Percentiles rank a stretch among this genome's conserved stretches.
These are phyloP conservation scores for Exophiala lecanii-corni DNA, from an alignment of 2,329 filamentous ascomycete genomes.

Conservation along the genomic window DNA sequence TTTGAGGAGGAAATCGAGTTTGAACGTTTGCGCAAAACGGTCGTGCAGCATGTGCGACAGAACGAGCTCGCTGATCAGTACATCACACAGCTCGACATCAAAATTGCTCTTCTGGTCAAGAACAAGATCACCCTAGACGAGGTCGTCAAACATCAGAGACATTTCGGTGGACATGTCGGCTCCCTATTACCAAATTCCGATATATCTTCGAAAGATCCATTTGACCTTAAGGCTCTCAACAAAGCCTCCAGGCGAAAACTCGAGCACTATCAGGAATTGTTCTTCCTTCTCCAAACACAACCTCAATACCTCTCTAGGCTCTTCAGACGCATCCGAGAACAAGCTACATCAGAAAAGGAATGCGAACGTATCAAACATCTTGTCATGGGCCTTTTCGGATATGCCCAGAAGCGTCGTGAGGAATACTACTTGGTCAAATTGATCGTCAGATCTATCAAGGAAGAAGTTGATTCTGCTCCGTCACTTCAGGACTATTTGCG, in stretches of 20 bases:
- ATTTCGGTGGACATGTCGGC: slow-evolving; percentile 85
- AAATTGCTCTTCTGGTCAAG: slow-evolving; percentile 95
- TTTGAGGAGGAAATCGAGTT: slow-evolving; percentile 99
- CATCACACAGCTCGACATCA: slow-evolving; percentile 97
- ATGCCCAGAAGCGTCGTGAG: slow-evolving; percentile 92
- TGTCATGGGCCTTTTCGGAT: slow-evolving; percentile 94
- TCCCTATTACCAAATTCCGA: slow-evolving; percentile 82
- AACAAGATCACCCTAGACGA: slow-evolving; percentile 99
- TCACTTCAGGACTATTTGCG: slow-evolving; percentile 80
- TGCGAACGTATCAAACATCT: slow-evolving; percentile 87
- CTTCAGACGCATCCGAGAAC: slow-evolving; percentile 77
- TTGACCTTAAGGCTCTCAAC: slow-evolving; percentile 94
- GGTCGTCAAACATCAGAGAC: slow-evolving; percentile 93
- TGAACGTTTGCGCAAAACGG: slow-evolving; percentile 87
- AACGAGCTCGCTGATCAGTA: slow-evolving; percentile 98
- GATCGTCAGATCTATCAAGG: slow-evolving; percentile 72
- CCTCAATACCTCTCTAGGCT: slow-evolving; percentile 87
- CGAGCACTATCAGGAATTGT: slow-evolving; percentile 93
- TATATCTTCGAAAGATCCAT: slow-evolving; percentile 83
- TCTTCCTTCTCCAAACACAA: slow-evolving; percentile 95
- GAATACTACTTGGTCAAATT: slow-evolving; percentile 95
- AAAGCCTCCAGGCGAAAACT: slow-evolving; percentile 94
- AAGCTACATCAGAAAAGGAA: slow-evolving; percentile 83
- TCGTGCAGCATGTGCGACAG: slow-evolving; percentile 93
- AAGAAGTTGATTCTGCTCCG: slow-evolving; percentile 72